Percentiles rank a stretch among this genome's conserved stretches.
These are phyloP conservation scores for Neobulgaria alba DNA, from an alignment of 2,329 filamentous ascomycete genomes.

Conservation along the genomic window DNA sequence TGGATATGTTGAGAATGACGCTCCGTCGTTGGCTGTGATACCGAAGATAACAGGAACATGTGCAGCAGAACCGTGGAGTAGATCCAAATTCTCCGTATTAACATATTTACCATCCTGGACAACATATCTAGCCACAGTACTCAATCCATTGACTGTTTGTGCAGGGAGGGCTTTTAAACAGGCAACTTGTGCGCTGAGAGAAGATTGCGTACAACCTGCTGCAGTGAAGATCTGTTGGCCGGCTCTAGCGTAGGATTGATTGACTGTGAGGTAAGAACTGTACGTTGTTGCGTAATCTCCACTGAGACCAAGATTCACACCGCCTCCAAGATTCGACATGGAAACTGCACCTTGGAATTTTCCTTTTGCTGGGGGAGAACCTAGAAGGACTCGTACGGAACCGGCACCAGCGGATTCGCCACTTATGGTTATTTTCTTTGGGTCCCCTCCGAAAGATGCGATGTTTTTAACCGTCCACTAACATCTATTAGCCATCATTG, in stretches of 20 bases:
- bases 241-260: slow-evolving; percentile 39
- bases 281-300: slow-evolving; percentile 45
- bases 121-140: slow-evolving; percentile 40
- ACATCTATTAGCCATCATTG: slow-evolving; percentile 3
- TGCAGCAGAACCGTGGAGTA: slow-evolving; percentile 35
- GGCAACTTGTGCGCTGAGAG: slow-evolving; percentile 35
- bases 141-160: slow-evolving; percentile 30
- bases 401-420: slow-evolving; percentile 43
- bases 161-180: slow-evolving; percentile 38
- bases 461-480: slow-evolving; percentile 42
- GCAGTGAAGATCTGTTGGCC: slow-evolving; percentile 40
- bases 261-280: slow-evolving; percentile 43
- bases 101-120: slow-evolving; percentile 46
- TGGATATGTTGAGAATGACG: slow-evolving; percentile 41
- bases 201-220: slow-evolving; percentile 38
- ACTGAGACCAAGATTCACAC: slow-evolving; percentile 37
- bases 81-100: slow-evolving; percentile 38
- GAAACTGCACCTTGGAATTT: slow-evolving; percentile 39
- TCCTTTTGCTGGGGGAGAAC: slow-evolving; percentile 38
- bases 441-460: slow-evolving; percentile 38
- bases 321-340: slow-evolving; percentile 45
- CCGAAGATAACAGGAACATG: slow-evolving; percentile 45
- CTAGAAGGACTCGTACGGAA: slow-evolving; percentile 40
- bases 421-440: slow-evolving; percentile 37
- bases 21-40: slow-evolving; percentile 39